These are phyloP conservation scores for Gracilaria gracilis DNA, from an alignment of 23 red algal genomes.

Conservation along the genomic window DNA sequence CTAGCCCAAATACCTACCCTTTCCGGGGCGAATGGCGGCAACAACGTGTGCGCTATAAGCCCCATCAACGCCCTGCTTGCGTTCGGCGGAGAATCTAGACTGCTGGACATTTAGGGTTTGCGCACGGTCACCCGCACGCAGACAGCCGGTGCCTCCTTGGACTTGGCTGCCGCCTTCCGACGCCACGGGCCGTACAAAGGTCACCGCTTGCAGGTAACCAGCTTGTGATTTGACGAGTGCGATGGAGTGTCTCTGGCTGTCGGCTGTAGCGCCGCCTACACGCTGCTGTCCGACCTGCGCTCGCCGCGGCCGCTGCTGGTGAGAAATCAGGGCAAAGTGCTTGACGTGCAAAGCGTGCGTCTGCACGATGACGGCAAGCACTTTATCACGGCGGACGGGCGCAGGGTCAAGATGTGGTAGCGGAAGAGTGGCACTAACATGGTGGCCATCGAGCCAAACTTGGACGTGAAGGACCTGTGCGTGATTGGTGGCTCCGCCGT, in stretches of 20 bases:
- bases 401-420: slow-evolving; percentile 92
- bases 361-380: slow-evolving; percentile 68
- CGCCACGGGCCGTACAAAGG: slow-evolving; percentile 8
- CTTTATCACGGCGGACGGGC: slow-evolving; percentile 75
- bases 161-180: slow-evolving; percentile 46
- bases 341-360: slow-evolving; percentile 69
- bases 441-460: slow-evolving; percentile 82
- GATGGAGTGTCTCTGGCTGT: slow-evolving; percentile 74
- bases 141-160: slow-evolving; percentile 38
- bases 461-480: slow-evolving; percentile 82
- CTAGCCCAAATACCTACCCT: slow-evolving; percentile 74
- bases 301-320: slow-evolving; percentile 45
- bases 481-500: slow-evolving; percentile 77
- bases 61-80: slow-evolving; percentile 78
- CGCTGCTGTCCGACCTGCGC: slow-evolving; percentile 89
- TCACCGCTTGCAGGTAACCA: slow-evolving; percentile 42
- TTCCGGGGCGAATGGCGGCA: slow-evolving; percentile 67
- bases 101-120: slow-evolving; percentile 87
- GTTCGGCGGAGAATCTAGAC: slow-evolving; percentile 79
- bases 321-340: slow-evolving; percentile 84
- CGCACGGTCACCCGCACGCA: slow-evolving; percentile 26
- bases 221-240: slow-evolving; percentile 80
- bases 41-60: slow-evolving; percentile 81
- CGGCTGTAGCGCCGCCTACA: slow-evolving; percentile 73
- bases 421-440: slow-evolving; percentile 51